phyloP scores from a whole-genome alignment of 2,329 filamentous ascomycete species.

The Talaromyces amestolkiae region DNA sequence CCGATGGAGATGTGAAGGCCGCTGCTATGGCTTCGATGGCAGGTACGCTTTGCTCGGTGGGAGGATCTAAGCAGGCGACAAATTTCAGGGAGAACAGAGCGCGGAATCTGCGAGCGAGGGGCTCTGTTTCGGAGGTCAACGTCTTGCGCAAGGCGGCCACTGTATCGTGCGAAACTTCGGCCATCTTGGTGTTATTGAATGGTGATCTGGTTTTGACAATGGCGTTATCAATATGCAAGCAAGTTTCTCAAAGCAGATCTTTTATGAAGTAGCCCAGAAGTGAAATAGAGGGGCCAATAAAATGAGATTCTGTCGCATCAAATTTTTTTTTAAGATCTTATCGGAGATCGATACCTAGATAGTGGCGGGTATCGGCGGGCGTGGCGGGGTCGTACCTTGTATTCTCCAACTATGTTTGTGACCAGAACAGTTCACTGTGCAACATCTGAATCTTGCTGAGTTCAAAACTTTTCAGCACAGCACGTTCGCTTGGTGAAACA shows the following conservation, averaged over 20 bases:
- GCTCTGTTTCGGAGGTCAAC: constrained; percentile 74
- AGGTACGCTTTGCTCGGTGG: constrained; percentile 58
- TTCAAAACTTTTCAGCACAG: neutral
- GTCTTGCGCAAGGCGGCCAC: constrained; percentile 60
- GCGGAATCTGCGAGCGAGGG: constrained; percentile 86
- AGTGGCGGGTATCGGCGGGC: constrained; percentile 11
- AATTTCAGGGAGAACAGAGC: constrained; percentile 98
- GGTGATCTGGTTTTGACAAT: too few species aligned
- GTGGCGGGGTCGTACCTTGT: constrained; percentile 13
- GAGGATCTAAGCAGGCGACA: constrained; percentile 66
- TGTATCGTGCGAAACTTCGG: constrained; percentile 33
- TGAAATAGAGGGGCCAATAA: neutral
- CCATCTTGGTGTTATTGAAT: constrained; percentile 7
- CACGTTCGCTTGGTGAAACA: neutral
- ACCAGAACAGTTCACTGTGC: neutral
- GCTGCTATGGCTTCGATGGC: constrained; percentile 81
- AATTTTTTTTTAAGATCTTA: constrained; percentile 12
- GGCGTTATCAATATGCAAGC: too few species aligned
- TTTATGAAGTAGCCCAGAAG: neutral
- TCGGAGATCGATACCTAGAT: constrained; percentile 3
- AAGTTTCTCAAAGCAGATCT: too few species aligned
- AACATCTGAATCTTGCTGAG: neutral
- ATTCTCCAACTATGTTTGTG: neutral
- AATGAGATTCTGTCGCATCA: neutral
- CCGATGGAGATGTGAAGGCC: constrained; percentile 78